phyloP scores from a whole-genome alignment of 345 rosid species.

The Erodium maritimum region DNA sequence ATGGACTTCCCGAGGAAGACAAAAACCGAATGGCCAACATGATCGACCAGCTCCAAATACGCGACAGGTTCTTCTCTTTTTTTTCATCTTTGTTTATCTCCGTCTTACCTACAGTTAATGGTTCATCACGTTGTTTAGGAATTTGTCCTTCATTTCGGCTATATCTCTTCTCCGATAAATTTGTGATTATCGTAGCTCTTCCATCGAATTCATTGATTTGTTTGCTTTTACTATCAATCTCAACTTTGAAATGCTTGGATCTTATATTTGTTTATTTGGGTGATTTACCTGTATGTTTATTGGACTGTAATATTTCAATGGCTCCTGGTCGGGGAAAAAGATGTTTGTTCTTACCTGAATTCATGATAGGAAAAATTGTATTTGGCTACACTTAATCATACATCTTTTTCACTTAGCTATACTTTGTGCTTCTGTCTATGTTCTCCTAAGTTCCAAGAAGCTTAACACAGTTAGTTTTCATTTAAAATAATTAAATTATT shows the following conservation, averaged over 20 bases:
- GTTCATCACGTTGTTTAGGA: background rate
- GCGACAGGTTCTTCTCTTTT: conserved; percentile 47
- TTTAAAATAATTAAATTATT: too few relatives aligned
- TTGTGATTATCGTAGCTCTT: background rate
- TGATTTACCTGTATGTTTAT: background rate
- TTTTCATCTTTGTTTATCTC: background rate
- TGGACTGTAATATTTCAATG: background rate
- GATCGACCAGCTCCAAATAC: conserved; percentile 88
- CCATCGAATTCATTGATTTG: background rate
- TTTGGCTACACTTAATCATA: too few relatives aligned
- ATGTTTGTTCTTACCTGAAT: background rate
- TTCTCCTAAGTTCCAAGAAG: too few relatives aligned
- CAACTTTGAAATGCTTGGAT: background rate
- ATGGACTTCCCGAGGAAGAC: conserved; percentile 72
- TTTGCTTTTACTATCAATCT: background rate
- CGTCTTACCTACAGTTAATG: background rate
- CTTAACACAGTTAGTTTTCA: too few relatives aligned
- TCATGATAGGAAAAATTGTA: too few relatives aligned
- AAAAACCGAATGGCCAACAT: conserved; percentile 56
- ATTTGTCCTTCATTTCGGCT: background rate
- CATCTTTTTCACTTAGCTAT: too few relatives aligned
- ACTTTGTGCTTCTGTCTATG: too few relatives aligned
- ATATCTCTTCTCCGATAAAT: too few relatives aligned
- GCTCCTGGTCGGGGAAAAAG: background rate
- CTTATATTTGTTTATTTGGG: background rate